phyloP scores from a whole-genome alignment of 495 filamentous ascomycete species.

The Hypoxylon intermedium region DNA sequence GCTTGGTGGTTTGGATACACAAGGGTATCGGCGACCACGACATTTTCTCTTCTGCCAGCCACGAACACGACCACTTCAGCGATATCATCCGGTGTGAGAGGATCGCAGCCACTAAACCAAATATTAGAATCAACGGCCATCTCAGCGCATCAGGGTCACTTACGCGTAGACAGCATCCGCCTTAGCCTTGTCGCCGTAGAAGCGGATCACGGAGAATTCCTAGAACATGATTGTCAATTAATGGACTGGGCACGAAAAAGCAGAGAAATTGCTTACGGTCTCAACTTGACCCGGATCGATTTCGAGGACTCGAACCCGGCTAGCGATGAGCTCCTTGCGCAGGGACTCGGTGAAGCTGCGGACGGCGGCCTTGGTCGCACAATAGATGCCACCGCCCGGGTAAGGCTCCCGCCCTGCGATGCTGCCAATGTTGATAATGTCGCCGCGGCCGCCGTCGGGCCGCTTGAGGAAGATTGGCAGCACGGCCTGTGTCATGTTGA shows the following conservation, averaged over 20 bases:
- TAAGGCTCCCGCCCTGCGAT: constrained; percentile 94
- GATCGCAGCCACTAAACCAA: constrained; percentile 75
- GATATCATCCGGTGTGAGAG: constrained; percentile 94
- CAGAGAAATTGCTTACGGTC: constrained; percentile 70
- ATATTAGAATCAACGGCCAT: constrained; percentile 30
- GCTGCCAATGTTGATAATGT: constrained; percentile 97
- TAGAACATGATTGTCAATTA: too few relatives aligned
- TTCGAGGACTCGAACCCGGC: constrained; percentile 87
- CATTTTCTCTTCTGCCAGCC: constrained; percentile 88
- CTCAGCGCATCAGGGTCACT: constrained; percentile 43
- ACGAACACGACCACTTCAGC: constrained; percentile 94
- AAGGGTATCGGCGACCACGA: constrained; percentile 90
- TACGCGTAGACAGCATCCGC: constrained; percentile 96
- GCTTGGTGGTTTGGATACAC: constrained; percentile 83
- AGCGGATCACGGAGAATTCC: constrained; percentile 95
- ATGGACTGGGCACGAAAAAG: too few relatives aligned
- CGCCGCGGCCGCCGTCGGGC: constrained; percentile 78
- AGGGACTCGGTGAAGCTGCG: constrained; percentile 87
- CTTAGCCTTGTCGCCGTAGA: constrained; percentile 89
- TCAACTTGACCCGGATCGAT: constrained; percentile 97
- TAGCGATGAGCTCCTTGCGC: constrained; percentile 85
- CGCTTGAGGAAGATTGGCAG: constrained; percentile 85
- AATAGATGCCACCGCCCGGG: constrained; percentile 92
- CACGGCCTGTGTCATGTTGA: constrained; percentile 96
- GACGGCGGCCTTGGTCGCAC: constrained; percentile 93